Percentiles rank a stretch among this genome's conserved stretches.
These are phyloP conservation scores for Endoconidiophora polonica DNA, from an alignment of 2,329 filamentous ascomycete genomes.

Conservation along the genomic window DNA sequence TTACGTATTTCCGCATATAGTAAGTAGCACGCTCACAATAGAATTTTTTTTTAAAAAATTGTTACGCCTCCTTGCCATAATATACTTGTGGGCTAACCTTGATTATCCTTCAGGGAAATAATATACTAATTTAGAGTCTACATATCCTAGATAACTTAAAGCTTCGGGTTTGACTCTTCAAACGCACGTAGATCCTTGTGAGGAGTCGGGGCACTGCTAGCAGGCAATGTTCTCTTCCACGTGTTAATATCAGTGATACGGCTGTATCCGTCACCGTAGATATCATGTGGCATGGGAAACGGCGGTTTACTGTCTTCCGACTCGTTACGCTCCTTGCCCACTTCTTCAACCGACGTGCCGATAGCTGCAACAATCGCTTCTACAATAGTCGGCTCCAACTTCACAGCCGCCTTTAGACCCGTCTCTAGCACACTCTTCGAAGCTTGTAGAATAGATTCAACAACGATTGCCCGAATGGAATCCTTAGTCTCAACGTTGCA, in stretches of 20 bases:
- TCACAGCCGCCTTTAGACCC: not conserved
- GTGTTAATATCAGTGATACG: slow-evolving; percentile 62
- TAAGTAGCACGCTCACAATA: too few species aligned
- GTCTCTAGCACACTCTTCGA: slow-evolving; percentile 1
- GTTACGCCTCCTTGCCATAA: too few species aligned
- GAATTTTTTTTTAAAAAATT: too few species aligned
- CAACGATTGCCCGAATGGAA: slow-evolving; percentile 8
- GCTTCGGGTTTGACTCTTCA: slow-evolving; percentile 69
- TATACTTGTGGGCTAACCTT: too few species aligned
- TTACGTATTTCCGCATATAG: too few species aligned
- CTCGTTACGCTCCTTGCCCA: slow-evolving; percentile 20
- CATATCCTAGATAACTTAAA: slow-evolving; percentile 27
- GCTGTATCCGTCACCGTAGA: slow-evolving; percentile 25
- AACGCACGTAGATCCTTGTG: slow-evolving; percentile 66
- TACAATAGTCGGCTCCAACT: slow-evolving; percentile 15
- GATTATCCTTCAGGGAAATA: too few species aligned
- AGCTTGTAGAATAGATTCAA: slow-evolving; percentile 9
- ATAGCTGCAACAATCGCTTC: slow-evolving; percentile 18
- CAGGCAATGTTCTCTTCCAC: slow-evolving; percentile 60
- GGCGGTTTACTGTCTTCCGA: slow-evolving; percentile 12
- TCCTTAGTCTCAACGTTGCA: slow-evolving; percentile 14
- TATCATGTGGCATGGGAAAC: slow-evolving; percentile 24
- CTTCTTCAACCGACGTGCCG: slow-evolving; percentile 18
- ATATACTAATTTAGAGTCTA: too few species aligned
- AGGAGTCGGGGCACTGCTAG: slow-evolving; percentile 56